phyloP scores from a whole-genome alignment of 148 eudicot genomes.

The Silene uniflora region DNA sequence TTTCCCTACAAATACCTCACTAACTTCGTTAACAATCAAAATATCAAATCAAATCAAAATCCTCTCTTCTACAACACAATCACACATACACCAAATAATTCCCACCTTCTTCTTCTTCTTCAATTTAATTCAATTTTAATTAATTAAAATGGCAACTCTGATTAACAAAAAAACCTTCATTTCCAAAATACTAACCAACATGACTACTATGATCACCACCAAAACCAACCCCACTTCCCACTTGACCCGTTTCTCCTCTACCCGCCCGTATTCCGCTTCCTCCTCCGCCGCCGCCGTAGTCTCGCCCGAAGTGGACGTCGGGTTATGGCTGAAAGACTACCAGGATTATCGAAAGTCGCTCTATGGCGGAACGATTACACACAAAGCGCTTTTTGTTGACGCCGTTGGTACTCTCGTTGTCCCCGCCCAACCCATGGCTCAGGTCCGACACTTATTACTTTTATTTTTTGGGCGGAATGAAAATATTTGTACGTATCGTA shows the following conservation, averaged over 20 bases:
- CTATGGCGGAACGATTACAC: conserved; percentile 63
- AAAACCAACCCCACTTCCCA: neutral
- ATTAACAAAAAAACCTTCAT: conserved; percentile 1
- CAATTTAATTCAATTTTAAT: neutral
- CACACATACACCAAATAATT: neutral
- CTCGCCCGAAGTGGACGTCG: conserved; percentile 22
- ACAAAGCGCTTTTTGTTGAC: conserved; percentile 84
- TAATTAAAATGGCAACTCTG: conserved; percentile 10
- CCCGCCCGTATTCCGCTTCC: conserved; percentile 35
- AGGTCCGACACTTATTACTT: conserved; percentile 35
- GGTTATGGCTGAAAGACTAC: conserved; percentile 54
- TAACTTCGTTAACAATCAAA: neutral
- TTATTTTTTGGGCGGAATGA: neutral
- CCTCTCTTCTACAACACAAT: no score
- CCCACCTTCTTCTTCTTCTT: neutral
- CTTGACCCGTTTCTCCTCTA: neutral
- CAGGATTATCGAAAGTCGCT: conserved; percentile 71
- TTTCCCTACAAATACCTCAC: neutral
- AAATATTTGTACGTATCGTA: neutral
- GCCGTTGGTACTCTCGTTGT: conserved; percentile 90
- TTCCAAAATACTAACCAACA: neutral
- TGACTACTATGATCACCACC: neutral
- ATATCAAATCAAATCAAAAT: neutral
- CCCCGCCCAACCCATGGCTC: conserved; percentile 95
- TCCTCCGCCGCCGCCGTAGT: conserved; percentile 30